phyloP scores from a whole-genome alignment of 2,329 filamentous ascomycete genomes.

The Fusarium domesticum region DNA sequence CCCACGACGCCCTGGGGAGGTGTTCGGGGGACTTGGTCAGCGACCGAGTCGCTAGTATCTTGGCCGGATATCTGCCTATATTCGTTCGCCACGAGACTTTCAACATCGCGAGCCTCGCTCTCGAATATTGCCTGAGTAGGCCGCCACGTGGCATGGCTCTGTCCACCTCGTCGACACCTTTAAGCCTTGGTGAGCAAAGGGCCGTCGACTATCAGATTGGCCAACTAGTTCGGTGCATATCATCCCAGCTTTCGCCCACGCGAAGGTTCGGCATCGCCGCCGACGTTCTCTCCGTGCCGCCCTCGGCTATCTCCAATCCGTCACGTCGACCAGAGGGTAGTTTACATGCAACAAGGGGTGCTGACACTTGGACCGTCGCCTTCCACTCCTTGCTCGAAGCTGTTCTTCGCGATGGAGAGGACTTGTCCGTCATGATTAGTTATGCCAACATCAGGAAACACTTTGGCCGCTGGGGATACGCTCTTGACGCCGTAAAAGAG shows the following conservation, averaged over 20 bases:
- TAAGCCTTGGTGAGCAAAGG: conserved; percentile 36
- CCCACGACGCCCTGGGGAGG: conserved; percentile 6
- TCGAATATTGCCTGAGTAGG: conserved; percentile 44
- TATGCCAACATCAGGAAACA: conserved; percentile 54
- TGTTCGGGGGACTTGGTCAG: neutral
- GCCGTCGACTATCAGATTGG: conserved; percentile 48
- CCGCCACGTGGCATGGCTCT: conserved; percentile 39
- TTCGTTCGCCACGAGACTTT: conserved; percentile 39
- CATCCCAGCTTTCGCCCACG: conserved; percentile 43
- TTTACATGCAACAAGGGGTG: conserved; percentile 23
- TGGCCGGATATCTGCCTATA: conserved; percentile 39
- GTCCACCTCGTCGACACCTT: conserved; percentile 32
- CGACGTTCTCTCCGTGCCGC: conserved; percentile 26
- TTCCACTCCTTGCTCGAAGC: conserved; percentile 57
- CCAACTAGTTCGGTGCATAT: conserved; percentile 44
- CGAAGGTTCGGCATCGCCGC: conserved; percentile 44
- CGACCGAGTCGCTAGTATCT: conserved; percentile 3
- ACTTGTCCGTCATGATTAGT: conserved; percentile 55
- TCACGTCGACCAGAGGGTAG: conserved; percentile 22
- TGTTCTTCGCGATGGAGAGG: conserved; percentile 58
- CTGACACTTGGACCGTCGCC: conserved; percentile 51
- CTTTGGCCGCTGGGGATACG: conserved; percentile 46
- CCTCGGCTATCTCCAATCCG: conserved; percentile 12
- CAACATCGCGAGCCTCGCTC: conserved; percentile 25
- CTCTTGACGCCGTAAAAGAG: conserved; percentile 51